These are phyloP conservation scores for Aureobasidium sp. DNA, from an alignment of 2,329 filamentous ascomycete species.

Conservation along the genomic window DNA sequence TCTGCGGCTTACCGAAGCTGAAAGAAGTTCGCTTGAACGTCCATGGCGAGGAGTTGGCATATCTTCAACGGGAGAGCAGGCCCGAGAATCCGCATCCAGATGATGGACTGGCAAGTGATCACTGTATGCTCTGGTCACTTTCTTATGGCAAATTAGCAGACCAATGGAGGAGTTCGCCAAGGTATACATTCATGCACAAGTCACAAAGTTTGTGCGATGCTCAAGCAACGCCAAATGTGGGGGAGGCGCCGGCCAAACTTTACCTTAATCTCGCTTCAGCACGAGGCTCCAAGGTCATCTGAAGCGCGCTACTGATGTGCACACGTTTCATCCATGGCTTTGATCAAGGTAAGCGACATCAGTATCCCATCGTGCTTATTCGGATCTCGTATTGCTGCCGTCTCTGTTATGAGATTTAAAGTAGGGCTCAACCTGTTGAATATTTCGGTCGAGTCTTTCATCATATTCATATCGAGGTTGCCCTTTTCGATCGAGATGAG, in stretches of 20 bases:
- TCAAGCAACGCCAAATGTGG: constrained; percentile 8
- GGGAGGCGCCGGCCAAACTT: not conserved
- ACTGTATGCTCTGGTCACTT: no score
- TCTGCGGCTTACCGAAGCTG: not conserved
- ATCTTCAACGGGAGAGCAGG: not conserved
- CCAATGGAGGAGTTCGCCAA: not conserved
- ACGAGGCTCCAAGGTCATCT: not conserved
- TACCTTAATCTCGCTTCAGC: constrained; percentile 11
- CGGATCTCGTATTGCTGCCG: no score
- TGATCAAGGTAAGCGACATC: not conserved
- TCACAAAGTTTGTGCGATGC: not conserved
- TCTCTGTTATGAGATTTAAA: not conserved
- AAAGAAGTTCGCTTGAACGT: not conserved
- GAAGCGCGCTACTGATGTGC: constrained; percentile 7
- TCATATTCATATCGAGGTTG: no score
- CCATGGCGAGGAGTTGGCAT: no score
- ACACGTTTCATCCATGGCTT: constrained; percentile 1
- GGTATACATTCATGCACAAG: not conserved
- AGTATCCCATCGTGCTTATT: not conserved
- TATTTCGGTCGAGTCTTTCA: no score
- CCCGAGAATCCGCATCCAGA: not conserved
- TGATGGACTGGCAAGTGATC: not conserved
- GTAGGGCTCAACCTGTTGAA: not conserved
- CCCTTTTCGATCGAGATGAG: no score
- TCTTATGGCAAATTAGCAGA: not conserved